These are phyloP conservation scores for Coemansia sp. DNA, from an alignment of 192 early-diverging fungal species.

Conservation along the genomic window DNA sequence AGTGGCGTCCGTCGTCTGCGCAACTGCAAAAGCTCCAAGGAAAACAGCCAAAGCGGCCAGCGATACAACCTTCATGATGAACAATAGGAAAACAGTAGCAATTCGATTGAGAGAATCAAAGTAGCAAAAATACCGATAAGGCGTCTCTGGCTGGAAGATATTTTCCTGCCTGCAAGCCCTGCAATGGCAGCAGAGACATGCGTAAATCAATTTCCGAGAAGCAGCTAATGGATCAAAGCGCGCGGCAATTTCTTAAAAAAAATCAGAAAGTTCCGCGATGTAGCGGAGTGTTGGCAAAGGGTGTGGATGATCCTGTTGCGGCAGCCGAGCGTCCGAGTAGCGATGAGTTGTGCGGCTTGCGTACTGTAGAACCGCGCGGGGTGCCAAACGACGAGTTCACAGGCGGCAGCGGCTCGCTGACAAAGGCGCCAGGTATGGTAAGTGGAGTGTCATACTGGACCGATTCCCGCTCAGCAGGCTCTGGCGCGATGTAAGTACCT, in stretches of 20 bases:
- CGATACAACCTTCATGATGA: not conserved
- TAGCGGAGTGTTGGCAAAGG: slow-evolving; percentile 8
- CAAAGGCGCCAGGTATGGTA: slow-evolving; percentile 38
- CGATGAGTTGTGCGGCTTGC: not conserved
- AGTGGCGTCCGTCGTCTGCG: slow-evolving; percentile 1
- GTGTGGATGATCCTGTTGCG: not conserved
- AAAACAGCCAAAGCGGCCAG: not conserved
- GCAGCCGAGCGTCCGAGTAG: slow-evolving; percentile 6
- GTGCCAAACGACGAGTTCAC: slow-evolving; percentile 37
- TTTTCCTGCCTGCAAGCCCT: too few relatives aligned
- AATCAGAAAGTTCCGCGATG: slow-evolving; percentile 1
- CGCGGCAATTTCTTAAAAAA: not conserved
- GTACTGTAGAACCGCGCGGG: slow-evolving; percentile 16
- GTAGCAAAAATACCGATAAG: too few relatives aligned
- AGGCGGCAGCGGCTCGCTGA: slow-evolving; percentile 32
- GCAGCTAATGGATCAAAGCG: too few relatives aligned
- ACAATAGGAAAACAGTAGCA: not conserved
- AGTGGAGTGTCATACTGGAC: slow-evolving; percentile 2
- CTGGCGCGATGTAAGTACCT: slow-evolving; percentile 5
- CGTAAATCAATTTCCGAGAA: too few relatives aligned
- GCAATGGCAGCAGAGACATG: too few relatives aligned
- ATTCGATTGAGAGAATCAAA: too few relatives aligned
- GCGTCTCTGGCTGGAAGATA: too few relatives aligned
- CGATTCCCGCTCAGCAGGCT: not conserved
- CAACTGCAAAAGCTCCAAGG: not conserved